Evolutionary conservation across 2,329 filamentous ascomycete species (phyloP).

Genomic region (Nigrospora osmanthi): DNA sequence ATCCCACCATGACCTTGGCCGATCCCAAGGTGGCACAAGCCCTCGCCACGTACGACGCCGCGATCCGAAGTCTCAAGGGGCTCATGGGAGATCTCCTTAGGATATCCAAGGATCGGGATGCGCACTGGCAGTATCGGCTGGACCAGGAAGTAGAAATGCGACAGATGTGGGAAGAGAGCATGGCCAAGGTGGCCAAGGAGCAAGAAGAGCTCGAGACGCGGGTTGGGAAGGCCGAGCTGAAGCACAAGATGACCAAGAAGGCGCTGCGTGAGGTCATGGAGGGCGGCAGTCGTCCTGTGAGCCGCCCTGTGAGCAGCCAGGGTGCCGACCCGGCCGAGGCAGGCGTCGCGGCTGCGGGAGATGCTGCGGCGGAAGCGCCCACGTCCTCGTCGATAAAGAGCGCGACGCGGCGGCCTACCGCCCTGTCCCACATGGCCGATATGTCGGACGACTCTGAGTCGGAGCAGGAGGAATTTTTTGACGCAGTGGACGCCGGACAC

Average conservation of each 20-base stretch:
- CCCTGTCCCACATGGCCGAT: slow-evolving; percentile 63
- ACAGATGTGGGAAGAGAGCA: slow-evolving; percentile 97
- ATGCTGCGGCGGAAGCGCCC: background rate
- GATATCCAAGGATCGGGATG: slow-evolving; percentile 88
- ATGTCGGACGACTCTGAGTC: slow-evolving; percentile 70
- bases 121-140: slow-evolving; percentile 93
- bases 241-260: slow-evolving; percentile 81
- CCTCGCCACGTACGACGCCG: slow-evolving; percentile 77
- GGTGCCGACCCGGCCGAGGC: slow-evolving; percentile 14
- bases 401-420: slow-evolving; percentile 51
- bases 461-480: slow-evolving; percentile 91
- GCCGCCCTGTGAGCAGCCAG: slow-evolving; percentile 24
- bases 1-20: slow-evolving; percentile 64
- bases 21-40: slow-evolving; percentile 73
- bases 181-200: slow-evolving; percentile 92
- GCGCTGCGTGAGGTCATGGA: slow-evolving; percentile 51
- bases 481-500: slow-evolving; percentile 88
- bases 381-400: slow-evolving; percentile 28
- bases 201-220: slow-evolving; percentile 85
- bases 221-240: slow-evolving; percentile 83
- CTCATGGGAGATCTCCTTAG: slow-evolving; percentile 81
- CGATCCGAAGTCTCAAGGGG: slow-evolving; percentile 78
- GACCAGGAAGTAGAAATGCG: slow-evolving; percentile 88
- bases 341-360: background rate
- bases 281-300: slow-evolving; percentile 3